Percentiles rank a stretch among this genome's conserved stretches.
Conservation (phyloP, 495 filamentous ascomycete genomes). For the Penicilliopsis zonata region DNA sequence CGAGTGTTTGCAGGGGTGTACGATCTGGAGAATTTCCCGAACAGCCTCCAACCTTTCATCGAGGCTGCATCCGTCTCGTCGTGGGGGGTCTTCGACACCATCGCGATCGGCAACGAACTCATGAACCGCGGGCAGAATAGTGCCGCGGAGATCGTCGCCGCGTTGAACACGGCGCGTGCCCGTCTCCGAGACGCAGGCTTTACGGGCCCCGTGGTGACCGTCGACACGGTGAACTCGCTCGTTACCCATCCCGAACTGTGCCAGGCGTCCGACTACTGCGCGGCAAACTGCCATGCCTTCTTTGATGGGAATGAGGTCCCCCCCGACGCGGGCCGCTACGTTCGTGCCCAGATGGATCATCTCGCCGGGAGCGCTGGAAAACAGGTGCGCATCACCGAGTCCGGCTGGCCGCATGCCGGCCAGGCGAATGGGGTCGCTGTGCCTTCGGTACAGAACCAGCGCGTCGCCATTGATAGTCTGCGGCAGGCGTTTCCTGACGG, state of each 20-base stretch:
- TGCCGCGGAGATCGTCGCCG: constrained; percentile 36
- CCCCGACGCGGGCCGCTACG: constrained; percentile 50
- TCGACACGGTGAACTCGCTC: constrained; percentile 64
- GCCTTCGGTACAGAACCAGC: constrained; percentile 50
- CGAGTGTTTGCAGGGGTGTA: constrained; percentile 66
- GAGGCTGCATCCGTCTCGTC: constrained; percentile 39
- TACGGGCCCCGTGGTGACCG: constrained; percentile 60
- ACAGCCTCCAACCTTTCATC: constrained; percentile 42
- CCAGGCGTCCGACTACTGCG: constrained; percentile 60
- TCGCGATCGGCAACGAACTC: constrained; percentile 72
- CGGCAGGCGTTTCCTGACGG: constrained; percentile 34
- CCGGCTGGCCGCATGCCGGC: constrained; percentile 70
- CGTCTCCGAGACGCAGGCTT: constrained; percentile 53
- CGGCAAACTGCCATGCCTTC: constrained; percentile 75
- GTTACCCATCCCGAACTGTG: constrained; percentile 58
- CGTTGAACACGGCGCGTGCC: constrained; percentile 42
- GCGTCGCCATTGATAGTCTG: constrained; percentile 50
- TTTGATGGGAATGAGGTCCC: constrained; percentile 54
- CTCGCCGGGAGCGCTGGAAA: constrained; percentile 43
- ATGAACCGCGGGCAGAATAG: constrained; percentile 51
- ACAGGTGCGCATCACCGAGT: constrained; percentile 54
- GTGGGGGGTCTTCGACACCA: constrained; percentile 55
- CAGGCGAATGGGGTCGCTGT: constrained; percentile 50
- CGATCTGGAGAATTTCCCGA: constrained; percentile 43
- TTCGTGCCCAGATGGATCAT: constrained; percentile 34